Evolutionary conservation across 805 yeast genomes (phyloP).

Genomic region (Candida tallmaniae): DNA sequence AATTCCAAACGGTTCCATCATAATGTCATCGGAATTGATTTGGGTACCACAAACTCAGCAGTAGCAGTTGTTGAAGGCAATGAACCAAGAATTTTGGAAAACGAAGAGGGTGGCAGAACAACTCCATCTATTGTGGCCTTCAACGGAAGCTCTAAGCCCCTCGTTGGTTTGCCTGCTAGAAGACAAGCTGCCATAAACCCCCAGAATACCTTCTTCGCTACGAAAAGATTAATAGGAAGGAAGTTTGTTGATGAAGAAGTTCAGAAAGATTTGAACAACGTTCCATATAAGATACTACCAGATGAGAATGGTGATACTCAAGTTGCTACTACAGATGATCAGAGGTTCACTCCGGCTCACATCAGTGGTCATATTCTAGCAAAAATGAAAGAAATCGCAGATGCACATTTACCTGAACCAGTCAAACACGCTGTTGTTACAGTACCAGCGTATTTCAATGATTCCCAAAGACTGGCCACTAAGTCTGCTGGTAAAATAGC

Average conservation of each 20-base stretch:
- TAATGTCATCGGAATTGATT: constrained; percentile 64
- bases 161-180: constrained; percentile 68
- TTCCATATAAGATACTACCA: constrained; percentile 60
- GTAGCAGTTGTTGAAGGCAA: constrained; percentile 71
- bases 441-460: constrained; percentile 82
- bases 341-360: constrained; percentile 60
- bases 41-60: constrained; percentile 85
- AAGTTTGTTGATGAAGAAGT: constrained; percentile 64
- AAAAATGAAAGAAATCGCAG: constrained; percentile 66
- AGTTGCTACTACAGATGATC: constrained; percentile 46
- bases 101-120: constrained; percentile 74
- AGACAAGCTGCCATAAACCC: constrained; percentile 76
- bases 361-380: constrained; percentile 62
- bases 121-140: constrained; percentile 78
- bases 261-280: constrained; percentile 57
- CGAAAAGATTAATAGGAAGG: constrained; percentile 77
- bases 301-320: constrained; percentile 68
- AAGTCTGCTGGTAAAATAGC: constrained; percentile 71
- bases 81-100: constrained; percentile 63
- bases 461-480: constrained; percentile 77
- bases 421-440: constrained; percentile 75
- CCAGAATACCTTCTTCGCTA: constrained; percentile 74
- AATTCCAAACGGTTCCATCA: constrained; percentile 4
- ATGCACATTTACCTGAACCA: constrained; percentile 41
- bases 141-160: constrained; percentile 31